A percentile compares a stretch with the other conserved stretches of the same genome.
Evolutionary conservation across 2,329 filamentous ascomycete species (phyloP).

Genomic region (Rhexocercosporidium sp.): DNA sequence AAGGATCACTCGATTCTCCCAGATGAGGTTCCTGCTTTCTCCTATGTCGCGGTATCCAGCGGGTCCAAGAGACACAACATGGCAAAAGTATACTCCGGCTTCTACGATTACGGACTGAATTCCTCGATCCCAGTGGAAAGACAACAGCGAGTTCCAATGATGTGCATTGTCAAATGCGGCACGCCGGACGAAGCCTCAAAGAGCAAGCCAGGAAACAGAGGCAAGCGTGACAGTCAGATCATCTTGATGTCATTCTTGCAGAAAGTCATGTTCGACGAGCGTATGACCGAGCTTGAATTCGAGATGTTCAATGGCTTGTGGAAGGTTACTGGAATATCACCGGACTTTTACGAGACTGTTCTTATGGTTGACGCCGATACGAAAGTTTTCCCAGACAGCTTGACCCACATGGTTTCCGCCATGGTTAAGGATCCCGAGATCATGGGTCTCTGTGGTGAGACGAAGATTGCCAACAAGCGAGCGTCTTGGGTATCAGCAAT

Average conservation of each 20-base stretch:
- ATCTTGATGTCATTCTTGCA: constrained; percentile 99
- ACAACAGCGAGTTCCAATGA: constrained; percentile 97
- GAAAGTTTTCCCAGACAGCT: constrained; percentile 96
- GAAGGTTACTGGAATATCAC: constrained; percentile 98
- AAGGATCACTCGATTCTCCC: constrained; percentile 82
- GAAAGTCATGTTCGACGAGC: constrained; percentile 99
- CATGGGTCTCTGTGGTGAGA: constrained; percentile 98
- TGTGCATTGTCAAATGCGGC: constrained; percentile 93
- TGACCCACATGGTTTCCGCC: constrained; percentile 98
- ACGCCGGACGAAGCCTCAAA: constrained; percentile 83
- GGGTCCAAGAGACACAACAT: constrained; percentile 99
- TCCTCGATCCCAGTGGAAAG: constrained; percentile 82
- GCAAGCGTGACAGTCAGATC: constrained; percentile 98
- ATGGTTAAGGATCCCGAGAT: constrained; percentile 99
- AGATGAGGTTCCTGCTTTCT: constrained; percentile 86
- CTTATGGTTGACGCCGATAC: constrained; percentile 99
- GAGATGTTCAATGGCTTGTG: constrained; percentile 99
- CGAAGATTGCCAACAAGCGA: constrained; percentile 98
- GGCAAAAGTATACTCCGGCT: constrained; percentile 97
- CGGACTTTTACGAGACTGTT: constrained; percentile 96
- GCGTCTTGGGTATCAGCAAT: constrained; percentile 96
- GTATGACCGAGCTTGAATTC: constrained; percentile 98
- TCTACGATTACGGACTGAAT: constrained; percentile 91
- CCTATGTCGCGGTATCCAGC: constrained; percentile 94
- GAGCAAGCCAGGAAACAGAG: constrained; percentile 93